Evolutionary conservation across 768 basidiomycete species (phyloP).

Genomic region (Hygrophoropsis aurantiaca): DNA sequence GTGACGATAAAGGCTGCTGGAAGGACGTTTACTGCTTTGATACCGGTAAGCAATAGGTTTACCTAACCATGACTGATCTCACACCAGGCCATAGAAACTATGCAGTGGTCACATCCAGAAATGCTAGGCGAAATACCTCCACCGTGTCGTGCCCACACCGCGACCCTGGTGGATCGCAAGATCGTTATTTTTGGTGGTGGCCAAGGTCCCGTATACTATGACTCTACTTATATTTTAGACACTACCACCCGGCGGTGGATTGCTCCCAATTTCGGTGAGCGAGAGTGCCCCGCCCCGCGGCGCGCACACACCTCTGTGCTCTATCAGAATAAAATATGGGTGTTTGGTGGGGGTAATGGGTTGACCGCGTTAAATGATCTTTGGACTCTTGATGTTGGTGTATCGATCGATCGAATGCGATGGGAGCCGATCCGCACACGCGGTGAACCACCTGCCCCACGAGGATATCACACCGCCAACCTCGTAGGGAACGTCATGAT

Average conservation of each 20-base stretch:
- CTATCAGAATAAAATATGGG: slow-evolving; percentile 69
- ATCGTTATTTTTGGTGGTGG: slow-evolving; percentile 89
- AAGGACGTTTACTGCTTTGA: slow-evolving; percentile 85
- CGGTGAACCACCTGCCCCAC: slow-evolving; percentile 56
- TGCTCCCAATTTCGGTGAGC: slow-evolving; percentile 36
- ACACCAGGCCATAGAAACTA: slow-evolving; percentile 56
- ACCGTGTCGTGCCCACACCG: slow-evolving; percentile 85
- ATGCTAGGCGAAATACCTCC: slow-evolving; percentile 77
- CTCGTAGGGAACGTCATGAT: slow-evolving; percentile 85
- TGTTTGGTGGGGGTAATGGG: slow-evolving; percentile 96
- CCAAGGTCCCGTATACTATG: slow-evolving; percentile 78
- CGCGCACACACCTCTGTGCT: slow-evolving; percentile 87
- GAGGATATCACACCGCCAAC: slow-evolving; percentile 92
- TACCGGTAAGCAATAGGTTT: slow-evolving; percentile 53
- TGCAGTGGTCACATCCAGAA: slow-evolving; percentile 84
- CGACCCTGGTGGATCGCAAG: slow-evolving; percentile 77
- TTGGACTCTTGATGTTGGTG: slow-evolving; percentile 77
- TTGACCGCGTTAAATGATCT: slow-evolving; percentile 86
- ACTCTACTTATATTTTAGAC: slow-evolving; percentile 80
- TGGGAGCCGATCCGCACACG: slow-evolving; percentile 62
- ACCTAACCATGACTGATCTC: slow-evolving; percentile 1
- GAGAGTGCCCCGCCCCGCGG: slow-evolving; percentile 56
- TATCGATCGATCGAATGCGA: slow-evolving; percentile 32
- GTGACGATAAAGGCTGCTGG: slow-evolving; percentile 75
- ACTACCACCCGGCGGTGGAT: slow-evolving; percentile 71